A percentile compares a stretch with the other conserved stretches of the same genome.
phyloP scores from a whole-genome alignment of 2,329 filamentous ascomycete species.

The Magnaporthiopsis incrustans region DNA sequence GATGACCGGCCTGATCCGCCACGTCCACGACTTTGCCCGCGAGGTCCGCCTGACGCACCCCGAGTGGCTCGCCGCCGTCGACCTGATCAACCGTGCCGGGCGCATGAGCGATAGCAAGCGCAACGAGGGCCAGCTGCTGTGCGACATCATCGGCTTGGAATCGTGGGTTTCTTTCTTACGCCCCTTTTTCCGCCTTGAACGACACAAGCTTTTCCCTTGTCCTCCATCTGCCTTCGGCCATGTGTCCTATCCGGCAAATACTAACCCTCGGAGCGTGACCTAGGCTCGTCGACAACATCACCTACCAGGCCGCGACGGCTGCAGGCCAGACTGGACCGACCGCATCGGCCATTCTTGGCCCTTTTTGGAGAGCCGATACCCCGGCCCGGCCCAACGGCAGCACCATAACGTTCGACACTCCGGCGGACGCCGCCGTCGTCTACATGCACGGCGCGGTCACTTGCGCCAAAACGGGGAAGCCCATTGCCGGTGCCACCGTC shows the following conservation, averaged over 20 bases:
- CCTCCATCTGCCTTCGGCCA: neutral
- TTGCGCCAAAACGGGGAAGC: slow-evolving; percentile 38
- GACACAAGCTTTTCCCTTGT: too few species aligned
- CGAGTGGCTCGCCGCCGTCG: slow-evolving; percentile 58
- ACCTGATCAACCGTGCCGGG: slow-evolving; percentile 53
- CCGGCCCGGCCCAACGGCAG: slow-evolving; percentile 49
- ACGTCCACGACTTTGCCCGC: slow-evolving; percentile 61
- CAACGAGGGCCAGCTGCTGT: slow-evolving; percentile 57
- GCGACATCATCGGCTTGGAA: slow-evolving; percentile 55
- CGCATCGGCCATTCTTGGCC: slow-evolving; percentile 52
- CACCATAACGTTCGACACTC: slow-evolving; percentile 39
- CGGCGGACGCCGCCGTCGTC: slow-evolving; percentile 30
- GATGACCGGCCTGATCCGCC: slow-evolving; percentile 49
- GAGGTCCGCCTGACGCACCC: slow-evolving; percentile 59
- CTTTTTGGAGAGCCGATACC: slow-evolving; percentile 57
- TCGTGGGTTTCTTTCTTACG: slow-evolving; percentile 19
- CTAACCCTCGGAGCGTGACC: neutral
- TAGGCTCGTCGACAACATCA: slow-evolving; percentile 54
- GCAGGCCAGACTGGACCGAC: slow-evolving; percentile 31
- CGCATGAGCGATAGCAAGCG: slow-evolving; percentile 48
- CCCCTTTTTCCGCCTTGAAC: neutral
- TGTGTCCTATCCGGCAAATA: neutral
- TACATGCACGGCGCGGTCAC: slow-evolving; percentile 43
- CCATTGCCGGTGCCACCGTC: slow-evolving; percentile 45
- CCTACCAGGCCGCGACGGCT: slow-evolving; percentile 42